Evolutionary conservation across 345 rosid genomes (phyloP).

Genomic region (Aquilaria yunnanensis): DNA sequence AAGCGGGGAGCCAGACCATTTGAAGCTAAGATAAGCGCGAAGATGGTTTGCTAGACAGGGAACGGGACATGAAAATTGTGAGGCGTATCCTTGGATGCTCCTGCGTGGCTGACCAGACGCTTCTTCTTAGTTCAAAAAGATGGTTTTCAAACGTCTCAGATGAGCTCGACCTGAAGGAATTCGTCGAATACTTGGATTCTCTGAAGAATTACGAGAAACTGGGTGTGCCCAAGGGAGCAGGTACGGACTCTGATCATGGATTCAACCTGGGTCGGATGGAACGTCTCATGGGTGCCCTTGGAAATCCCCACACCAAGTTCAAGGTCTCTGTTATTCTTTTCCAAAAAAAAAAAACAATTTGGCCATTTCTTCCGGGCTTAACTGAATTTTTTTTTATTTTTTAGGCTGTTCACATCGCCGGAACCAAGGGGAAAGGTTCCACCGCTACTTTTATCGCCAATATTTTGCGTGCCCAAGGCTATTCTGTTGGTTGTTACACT

Average conservation of each 20-base stretch:
- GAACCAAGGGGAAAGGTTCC: conserved; percentile 95
- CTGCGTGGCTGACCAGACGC: neutral
- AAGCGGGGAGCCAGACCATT: too few relatives aligned
- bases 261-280: conserved; percentile 80
- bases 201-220: conserved; percentile 82
- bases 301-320: conserved; percentile 66
- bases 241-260: conserved; percentile 79
- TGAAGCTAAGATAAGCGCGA: too few relatives aligned
- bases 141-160: conserved; percentile 22
- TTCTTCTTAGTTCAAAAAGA: conserved; percentile 7
- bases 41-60: neutral
- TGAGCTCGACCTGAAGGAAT: conserved; percentile 51
- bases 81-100: conserved; percentile 11
- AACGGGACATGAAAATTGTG: conserved; percentile 14
- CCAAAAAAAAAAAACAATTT: neutral
- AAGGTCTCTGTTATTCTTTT: conserved; percentile 38
- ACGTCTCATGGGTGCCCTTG: conserved; percentile 66
- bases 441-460: conserved; percentile 81
- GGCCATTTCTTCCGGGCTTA: neutral
- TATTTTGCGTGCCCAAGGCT: conserved; percentile 67
- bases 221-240: conserved; percentile 82
- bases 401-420: conserved; percentile 80
- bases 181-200: conserved; percentile 59
- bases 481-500: conserved; percentile 77
- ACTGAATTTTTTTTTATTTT: neutral